Percentiles rank a stretch among this genome's conserved stretches.
phyloP scores from a whole-genome alignment of 257 asterid species.

The Haberlea rhodopensis region DNA sequence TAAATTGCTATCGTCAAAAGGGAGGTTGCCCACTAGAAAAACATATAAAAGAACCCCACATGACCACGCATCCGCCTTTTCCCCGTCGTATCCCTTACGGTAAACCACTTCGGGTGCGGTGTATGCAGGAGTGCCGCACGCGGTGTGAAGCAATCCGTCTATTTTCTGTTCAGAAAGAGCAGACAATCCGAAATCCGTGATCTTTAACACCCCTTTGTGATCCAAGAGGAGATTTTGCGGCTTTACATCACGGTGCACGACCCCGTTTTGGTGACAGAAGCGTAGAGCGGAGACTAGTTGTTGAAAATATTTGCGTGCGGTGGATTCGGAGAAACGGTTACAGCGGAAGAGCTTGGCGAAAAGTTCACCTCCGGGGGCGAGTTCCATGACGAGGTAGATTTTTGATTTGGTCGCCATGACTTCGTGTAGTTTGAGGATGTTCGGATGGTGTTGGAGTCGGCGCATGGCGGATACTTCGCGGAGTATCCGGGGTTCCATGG shows the following conservation, averaged over 20 bases:
- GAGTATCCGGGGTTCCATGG: conserved; percentile 68
- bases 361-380: conserved; percentile 84
- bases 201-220: conserved; percentile 46
- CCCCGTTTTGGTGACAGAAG: conserved; percentile 75
- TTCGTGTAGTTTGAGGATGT: conserved; percentile 74
- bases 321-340: conserved; percentile 58
- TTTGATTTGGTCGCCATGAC: conserved; percentile 82
- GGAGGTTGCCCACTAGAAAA: conserved; percentile 61
- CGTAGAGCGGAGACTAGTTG: conserved; percentile 74
- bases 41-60: conserved; percentile 71
- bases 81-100: conserved; percentile 73
- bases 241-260: conserved; percentile 86
- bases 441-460: conserved; percentile 75
- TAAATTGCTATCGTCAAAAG: conserved; percentile 70
- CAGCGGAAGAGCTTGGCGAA: conserved; percentile 50
- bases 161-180: conserved; percentile 67
- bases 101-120: conserved; percentile 84
- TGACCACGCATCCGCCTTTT: conserved; percentile 94
- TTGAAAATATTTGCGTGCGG: conserved; percentile 54
- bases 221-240: conserved; percentile 88
- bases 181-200: conserved; percentile 88
- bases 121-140: conserved; percentile 92
- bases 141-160: conserved; percentile 62
- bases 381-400: conserved; percentile 83
- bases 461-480: conserved; percentile 91